phyloP scores from a whole-genome alignment of 2,329 filamentous ascomycete species.

The Daldinia sp. region DNA sequence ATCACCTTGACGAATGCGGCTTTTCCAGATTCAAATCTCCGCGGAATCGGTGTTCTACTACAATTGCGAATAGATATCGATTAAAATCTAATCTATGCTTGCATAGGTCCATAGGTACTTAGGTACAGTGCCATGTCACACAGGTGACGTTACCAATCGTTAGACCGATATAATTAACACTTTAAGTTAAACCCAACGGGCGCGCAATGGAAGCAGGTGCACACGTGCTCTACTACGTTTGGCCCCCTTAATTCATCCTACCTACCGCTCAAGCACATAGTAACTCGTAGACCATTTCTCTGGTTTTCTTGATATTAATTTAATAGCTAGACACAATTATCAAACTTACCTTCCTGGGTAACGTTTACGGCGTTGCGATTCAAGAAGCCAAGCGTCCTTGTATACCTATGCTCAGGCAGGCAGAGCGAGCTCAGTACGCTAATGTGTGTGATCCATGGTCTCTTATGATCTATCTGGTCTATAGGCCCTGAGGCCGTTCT shows the following conservation, averaged over 20 bases:
- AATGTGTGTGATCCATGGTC: slow-evolving; percentile 6
- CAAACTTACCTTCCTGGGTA: too few species aligned
- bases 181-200: neutral
- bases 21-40: neutral
- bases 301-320: neutral
- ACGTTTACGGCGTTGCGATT: neutral
- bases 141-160: slow-evolving; percentile 9
- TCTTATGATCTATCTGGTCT: slow-evolving; percentile 34
- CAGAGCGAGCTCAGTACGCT: neutral
- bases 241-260: slow-evolving; percentile 5
- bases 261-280: neutral
- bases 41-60: neutral
- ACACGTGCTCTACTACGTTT: slow-evolving; percentile 23
- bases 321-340: neutral
- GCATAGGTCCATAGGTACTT: neutral
- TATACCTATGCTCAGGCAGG: neutral
- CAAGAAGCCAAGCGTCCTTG: neutral
- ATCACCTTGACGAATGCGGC: neutral
- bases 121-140: slow-evolving; percentile 12
- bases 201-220: neutral
- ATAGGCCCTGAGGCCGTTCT: slow-evolving; percentile 15
- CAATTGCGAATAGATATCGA: neutral
- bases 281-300: neutral
- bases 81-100: too few species aligned
- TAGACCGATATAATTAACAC: slow-evolving; percentile 2